These are phyloP conservation scores for Neofusicoccum umdonicola DNA, from an alignment of 2,329 filamentous ascomycete species.

Conservation along the genomic window DNA sequence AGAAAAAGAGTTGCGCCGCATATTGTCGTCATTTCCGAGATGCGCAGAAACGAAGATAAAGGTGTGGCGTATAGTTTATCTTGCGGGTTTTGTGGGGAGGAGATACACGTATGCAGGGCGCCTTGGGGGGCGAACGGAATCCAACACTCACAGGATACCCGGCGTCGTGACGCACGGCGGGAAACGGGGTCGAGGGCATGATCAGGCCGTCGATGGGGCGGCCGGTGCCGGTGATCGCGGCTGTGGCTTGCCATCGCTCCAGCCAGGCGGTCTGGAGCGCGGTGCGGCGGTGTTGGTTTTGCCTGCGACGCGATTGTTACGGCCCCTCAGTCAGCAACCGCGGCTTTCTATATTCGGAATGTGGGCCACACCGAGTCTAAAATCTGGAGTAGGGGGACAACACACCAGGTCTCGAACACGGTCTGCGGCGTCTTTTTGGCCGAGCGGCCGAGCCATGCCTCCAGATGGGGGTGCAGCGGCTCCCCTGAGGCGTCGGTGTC, in stretches of 20 bases:
- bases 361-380: background rate
- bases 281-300: conserved; percentile 24
- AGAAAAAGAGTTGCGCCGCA: background rate
- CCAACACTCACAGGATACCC: background rate
- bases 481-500: conserved; percentile 25
- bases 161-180: background rate
- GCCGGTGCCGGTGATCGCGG: conserved; percentile 12
- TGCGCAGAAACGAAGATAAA: background rate
- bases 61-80: background rate
- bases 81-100: background rate
- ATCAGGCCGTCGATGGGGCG: conserved; percentile 18
- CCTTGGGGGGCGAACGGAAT: background rate
- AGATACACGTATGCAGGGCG: too few relatives aligned
- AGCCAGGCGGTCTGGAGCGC: conserved; percentile 23
- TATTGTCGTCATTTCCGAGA: background rate
- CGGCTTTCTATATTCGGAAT: background rate
- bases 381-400: background rate
- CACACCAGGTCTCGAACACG: conserved; percentile 24
- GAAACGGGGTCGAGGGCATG: background rate
- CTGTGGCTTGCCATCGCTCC: conserved; percentile 25
- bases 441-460: conserved; percentile 22
- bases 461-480: conserved; percentile 23
- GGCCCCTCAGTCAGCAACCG: background rate
- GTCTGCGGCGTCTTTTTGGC: conserved; percentile 20
- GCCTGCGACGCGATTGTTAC: background rate